These are phyloP conservation scores for Termitomyces sp. DNA, from an alignment of 768 basidiomycete species.

Conservation along the genomic window DNA sequence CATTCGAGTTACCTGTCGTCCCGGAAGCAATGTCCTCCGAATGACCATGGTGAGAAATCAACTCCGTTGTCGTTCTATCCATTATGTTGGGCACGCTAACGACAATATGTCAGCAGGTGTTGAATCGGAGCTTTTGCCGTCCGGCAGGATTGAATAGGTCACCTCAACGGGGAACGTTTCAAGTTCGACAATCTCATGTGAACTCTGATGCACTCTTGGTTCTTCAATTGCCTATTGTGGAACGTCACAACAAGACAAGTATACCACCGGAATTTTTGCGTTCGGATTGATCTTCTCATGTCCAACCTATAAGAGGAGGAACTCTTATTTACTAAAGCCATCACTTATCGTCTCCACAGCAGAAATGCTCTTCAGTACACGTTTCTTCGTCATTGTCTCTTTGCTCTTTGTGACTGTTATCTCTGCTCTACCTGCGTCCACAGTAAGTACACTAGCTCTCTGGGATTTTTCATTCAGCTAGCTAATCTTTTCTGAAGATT, in stretches of 20 bases:
- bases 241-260: slow-evolving; percentile 24
- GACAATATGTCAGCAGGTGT: background rate
- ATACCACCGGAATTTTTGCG: slow-evolving; percentile 24
- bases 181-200: background rate
- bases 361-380: slow-evolving; percentile 30
- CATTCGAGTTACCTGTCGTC: slow-evolving; percentile 12
- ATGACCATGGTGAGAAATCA: slow-evolving; percentile 9
- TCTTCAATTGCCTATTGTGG: slow-evolving; percentile 27
- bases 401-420: slow-evolving; percentile 28
- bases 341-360: slow-evolving; percentile 18
- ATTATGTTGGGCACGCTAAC: slow-evolving; percentile 1
- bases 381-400: slow-evolving; percentile 30
- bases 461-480: background rate
- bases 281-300: slow-evolving; percentile 31
- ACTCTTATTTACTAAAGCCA: slow-evolving; percentile 16
- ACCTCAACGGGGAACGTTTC: background rate
- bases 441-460: slow-evolving; percentile 12
- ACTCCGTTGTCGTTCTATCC: background rate
- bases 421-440: slow-evolving; percentile 33
- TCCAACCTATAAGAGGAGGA: slow-evolving; percentile 30
- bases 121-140: background rate
- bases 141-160: background rate
- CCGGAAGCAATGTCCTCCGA: slow-evolving; percentile 11
- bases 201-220: slow-evolving; percentile 7
- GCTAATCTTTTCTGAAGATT: background rate